Percentiles rank a stretch among this genome's conserved stretches.
Conservation (phyloP, 1,284 basidiomycete species). For the Meira nashicola region DNA sequence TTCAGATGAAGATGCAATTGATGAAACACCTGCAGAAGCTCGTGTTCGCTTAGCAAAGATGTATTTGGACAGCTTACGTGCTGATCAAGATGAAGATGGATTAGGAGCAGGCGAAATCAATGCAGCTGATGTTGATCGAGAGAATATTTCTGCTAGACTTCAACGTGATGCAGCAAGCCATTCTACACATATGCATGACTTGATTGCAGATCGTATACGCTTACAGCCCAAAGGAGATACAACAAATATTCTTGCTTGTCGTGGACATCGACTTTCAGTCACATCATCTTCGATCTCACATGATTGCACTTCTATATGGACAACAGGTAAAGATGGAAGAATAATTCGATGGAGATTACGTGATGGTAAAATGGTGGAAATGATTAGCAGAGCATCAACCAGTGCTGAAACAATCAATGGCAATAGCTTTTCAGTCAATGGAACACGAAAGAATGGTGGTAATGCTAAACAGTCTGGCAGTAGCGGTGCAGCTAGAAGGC, state of each 20-base stretch:
- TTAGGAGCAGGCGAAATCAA: constrained; percentile 64
- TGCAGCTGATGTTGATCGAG: constrained; percentile 85
- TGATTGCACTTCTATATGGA: constrained; percentile 59
- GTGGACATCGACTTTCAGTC: constrained; percentile 70
- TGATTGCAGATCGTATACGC: constrained; percentile 57
- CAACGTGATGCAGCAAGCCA: constrained; percentile 56
- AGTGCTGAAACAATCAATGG: constrained; percentile 58
- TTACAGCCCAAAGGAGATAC: constrained; percentile 10
- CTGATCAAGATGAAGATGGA: constrained; percentile 54
- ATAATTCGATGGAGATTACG: constrained; percentile 44
- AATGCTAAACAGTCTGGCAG: not conserved
- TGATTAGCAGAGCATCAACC: constrained; percentile 10
- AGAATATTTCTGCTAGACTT: constrained; percentile 80
- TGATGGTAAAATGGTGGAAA: constrained; percentile 43
- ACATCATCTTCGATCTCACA: constrained; percentile 67
- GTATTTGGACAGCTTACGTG: constrained; percentile 67
- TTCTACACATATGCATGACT: constrained; percentile 66
- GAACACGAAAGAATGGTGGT: not conserved
- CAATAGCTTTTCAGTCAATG: constrained; percentile 48
- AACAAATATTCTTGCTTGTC: constrained; percentile 55
- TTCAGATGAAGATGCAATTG: constrained; percentile 34
- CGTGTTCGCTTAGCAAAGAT: constrained; percentile 80
- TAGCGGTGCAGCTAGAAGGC: not conserved
- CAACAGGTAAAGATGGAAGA: constrained; percentile 42
- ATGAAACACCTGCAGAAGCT: constrained; percentile 87